Evolutionary conservation across 345 rosid species (phyloP).

Genomic region (Populus davidiana): DNA sequence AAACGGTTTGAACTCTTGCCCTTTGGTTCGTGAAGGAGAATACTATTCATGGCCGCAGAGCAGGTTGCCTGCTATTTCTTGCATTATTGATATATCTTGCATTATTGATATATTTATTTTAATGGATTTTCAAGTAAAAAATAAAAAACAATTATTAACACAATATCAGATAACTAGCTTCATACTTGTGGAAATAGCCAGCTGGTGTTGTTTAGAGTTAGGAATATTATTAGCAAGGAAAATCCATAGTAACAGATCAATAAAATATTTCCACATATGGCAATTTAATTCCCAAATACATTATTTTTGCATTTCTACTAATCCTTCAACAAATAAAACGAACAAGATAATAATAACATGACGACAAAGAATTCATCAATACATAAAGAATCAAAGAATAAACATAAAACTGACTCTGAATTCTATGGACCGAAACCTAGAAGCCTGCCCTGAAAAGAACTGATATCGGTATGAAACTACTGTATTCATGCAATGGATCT

Average conservation of each 20-base stretch:
- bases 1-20: conserved; percentile 19
- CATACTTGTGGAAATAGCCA: too few species aligned
- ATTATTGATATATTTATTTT: not conserved
- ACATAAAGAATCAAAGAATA: conserved; percentile 48
- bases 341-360: not conserved
- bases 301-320: conserved; percentile 9
- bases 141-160: too few species aligned
- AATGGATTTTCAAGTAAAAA: too few species aligned
- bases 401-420: conserved; percentile 23
- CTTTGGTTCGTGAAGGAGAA: conserved; percentile 40
- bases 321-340: not conserved
- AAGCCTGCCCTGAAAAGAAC: conserved; percentile 20
- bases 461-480: conserved; percentile 24
- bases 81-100: not conserved
- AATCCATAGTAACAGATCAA: not conserved
- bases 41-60: conserved; percentile 8
- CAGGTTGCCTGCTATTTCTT: not conserved
- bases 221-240: not conserved
- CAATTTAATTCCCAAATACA: conserved; percentile 15
- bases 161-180: too few species aligned
- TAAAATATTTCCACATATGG: conserved; percentile 8
- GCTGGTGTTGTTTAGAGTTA: too few species aligned
- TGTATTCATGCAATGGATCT: conserved; percentile 23
- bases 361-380: conserved; percentile 28
- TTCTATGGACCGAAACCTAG: conserved; percentile 23